Evolutionary conservation across 2,329 filamentous ascomycete species (phyloP).

Genomic region (Xylaria sp.): DNA sequence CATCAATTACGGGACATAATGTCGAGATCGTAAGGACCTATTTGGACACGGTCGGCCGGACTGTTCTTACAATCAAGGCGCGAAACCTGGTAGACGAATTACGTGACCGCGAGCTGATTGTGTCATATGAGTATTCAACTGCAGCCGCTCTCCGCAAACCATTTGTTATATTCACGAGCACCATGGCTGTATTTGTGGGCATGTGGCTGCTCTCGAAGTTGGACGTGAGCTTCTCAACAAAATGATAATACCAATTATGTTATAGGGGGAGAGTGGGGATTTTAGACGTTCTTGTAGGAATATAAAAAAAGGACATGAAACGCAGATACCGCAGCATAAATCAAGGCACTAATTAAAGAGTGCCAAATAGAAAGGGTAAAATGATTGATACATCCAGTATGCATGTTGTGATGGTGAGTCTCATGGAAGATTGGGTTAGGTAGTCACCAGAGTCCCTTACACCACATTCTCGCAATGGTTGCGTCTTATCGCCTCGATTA

Average conservation of each 20-base stretch:
- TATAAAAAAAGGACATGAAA: conserved; percentile 31
- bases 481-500: neutral
- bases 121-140: conserved; percentile 87
- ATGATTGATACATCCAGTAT: neutral
- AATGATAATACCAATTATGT: conserved; percentile 45
- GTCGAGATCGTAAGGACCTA: conserved; percentile 82
- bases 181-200: conserved; percentile 77
- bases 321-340: neutral
- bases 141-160: conserved; percentile 85
- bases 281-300: conserved; percentile 35
- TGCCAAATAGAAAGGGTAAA: neutral
- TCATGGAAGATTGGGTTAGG: neutral
- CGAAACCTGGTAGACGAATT: conserved; percentile 91
- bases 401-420: neutral
- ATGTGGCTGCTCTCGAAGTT: conserved; percentile 81
- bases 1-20: conserved; percentile 66
- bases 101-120: conserved; percentile 82
- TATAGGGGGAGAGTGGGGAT: conserved; percentile 26
- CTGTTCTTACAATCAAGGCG: conserved; percentile 80
- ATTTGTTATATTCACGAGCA: conserved; percentile 78
- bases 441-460: neutral
- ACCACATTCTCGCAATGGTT: neutral
- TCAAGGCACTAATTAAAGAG: neutral
- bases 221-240: conserved; percentile 78
- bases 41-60: conserved; percentile 92